These are phyloP conservation scores for Polytrichum commune DNA, from an alignment of 225 moss, liverwort and hornwort genomes.

Conservation along the genomic window DNA sequence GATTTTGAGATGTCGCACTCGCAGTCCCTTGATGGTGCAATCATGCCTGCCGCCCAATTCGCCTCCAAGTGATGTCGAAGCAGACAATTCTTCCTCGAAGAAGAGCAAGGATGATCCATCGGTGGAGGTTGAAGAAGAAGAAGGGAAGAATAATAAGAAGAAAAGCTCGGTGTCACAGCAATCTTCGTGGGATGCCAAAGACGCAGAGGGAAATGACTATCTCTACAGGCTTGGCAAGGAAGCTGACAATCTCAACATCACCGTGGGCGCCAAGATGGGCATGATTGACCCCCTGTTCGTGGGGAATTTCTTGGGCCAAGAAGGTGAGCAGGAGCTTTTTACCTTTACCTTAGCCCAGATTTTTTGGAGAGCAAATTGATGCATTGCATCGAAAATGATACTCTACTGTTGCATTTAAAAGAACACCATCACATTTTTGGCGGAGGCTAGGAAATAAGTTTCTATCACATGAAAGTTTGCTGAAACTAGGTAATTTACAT, in stretches of 20 bases:
- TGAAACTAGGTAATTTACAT: too few relatives aligned
- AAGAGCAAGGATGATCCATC: too few relatives aligned
- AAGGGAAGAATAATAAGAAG: too few relatives aligned
- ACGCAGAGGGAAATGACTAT: conserved; percentile 81
- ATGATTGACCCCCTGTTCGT: conserved; percentile 71
- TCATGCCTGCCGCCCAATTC: too few relatives aligned
- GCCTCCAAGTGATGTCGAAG: too few relatives aligned
- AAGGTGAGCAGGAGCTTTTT: conserved; percentile 31
- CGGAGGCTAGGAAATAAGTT: neutral
- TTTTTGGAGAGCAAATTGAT: too few relatives aligned
- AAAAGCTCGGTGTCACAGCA: conserved; percentile 5
- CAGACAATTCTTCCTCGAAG: too few relatives aligned
- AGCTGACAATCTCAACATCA: conserved; percentile 79
- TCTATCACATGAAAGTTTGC: neutral
- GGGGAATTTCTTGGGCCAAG: conserved; percentile 83
- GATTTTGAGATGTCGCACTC: too few relatives aligned
- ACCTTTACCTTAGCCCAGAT: neutral
- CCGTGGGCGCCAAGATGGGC: conserved; percentile 75
- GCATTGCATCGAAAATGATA: neutral
- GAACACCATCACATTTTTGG: neutral
- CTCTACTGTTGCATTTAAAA: neutral
- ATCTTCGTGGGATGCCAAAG: conserved; percentile 87
- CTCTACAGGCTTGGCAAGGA: conserved; percentile 86
- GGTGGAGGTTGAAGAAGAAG: too few relatives aligned
- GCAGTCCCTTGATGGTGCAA: too few relatives aligned